These are phyloP conservation scores for Mycena vitilis DNA, from an alignment of 768 basidiomycete species.

Conservation along the genomic window DNA sequence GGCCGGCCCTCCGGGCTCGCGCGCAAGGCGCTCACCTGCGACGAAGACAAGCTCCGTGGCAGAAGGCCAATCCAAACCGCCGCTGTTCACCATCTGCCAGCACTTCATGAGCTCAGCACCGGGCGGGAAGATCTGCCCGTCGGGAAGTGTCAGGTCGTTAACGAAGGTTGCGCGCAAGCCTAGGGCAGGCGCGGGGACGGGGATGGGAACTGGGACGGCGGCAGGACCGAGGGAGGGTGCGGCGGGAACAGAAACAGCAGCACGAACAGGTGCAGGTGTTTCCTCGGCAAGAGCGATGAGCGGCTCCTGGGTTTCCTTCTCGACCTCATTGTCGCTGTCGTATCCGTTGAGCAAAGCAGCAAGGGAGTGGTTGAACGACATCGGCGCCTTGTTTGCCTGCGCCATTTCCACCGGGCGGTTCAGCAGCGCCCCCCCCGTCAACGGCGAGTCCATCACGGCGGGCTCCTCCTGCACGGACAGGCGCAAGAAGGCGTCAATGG, in stretches of 20 bases:
- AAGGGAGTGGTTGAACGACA: slow-evolving; percentile 42
- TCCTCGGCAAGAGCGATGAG: slow-evolving; percentile 14
- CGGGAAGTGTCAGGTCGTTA: slow-evolving; percentile 75
- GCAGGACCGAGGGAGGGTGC: slow-evolving; percentile 8
- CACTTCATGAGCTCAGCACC: slow-evolving; percentile 90
- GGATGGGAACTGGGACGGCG: slow-evolving; percentile 15
- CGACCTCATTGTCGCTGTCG: slow-evolving; percentile 32
- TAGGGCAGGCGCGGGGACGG: slow-evolving; percentile 27
- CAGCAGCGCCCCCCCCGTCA: slow-evolving; percentile 46
- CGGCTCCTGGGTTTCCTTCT: slow-evolving; percentile 16
- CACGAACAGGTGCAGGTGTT: slow-evolving; percentile 3
- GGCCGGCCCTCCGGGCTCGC: slow-evolving; percentile 44
- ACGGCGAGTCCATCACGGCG: slow-evolving; percentile 40
- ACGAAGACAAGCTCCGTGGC: slow-evolving; percentile 76
- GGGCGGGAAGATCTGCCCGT: slow-evolving; percentile 82
- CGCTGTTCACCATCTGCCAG: slow-evolving; percentile 81
- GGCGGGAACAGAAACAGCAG: neutral
- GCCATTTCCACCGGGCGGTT: slow-evolving; percentile 38
- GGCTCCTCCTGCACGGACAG: slow-evolving; percentile 31
- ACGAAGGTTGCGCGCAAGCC: slow-evolving; percentile 67
- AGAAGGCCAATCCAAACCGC: slow-evolving; percentile 72
- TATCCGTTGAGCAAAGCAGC: slow-evolving; percentile 48
- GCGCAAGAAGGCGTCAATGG: slow-evolving; percentile 25
- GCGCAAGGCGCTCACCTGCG: slow-evolving; percentile 71
- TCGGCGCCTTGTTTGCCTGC: slow-evolving; percentile 25